Conservation (phyloP, 1,139 yeast genomes). For the Suhomyces kunorum region DNA sequence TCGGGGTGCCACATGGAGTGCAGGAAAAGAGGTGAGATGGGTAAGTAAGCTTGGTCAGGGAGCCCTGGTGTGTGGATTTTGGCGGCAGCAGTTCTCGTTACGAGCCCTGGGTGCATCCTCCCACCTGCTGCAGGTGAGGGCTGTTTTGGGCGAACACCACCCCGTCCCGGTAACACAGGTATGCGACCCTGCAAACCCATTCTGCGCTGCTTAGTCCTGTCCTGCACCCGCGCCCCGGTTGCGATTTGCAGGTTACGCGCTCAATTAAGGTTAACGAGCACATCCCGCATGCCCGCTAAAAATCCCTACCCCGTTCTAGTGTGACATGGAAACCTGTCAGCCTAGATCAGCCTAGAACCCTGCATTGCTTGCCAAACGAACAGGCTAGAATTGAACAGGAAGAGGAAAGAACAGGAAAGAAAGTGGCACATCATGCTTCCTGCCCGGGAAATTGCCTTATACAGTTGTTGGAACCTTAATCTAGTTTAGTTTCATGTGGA, state of each 20-base stretch:
- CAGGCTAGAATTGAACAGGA: too few species aligned
- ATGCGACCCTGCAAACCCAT: neutral
- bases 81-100: neutral
- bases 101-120: constrained; percentile 1
- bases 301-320: neutral
- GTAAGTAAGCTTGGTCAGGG: too few species aligned
- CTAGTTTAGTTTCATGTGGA: too few species aligned
- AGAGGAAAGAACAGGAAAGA: too few species aligned
- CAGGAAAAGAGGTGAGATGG: constrained; percentile 4
- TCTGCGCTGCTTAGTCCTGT: neutral
- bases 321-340: neutral
- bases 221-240: constrained; percentile 1
- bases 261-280: constrained; percentile 1
- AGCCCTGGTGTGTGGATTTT: constrained; percentile 1
- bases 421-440: too few species aligned
- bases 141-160: constrained; percentile 1
- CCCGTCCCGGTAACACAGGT: constrained; percentile 4
- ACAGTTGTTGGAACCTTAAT: too few species aligned
- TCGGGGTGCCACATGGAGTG: constrained; percentile 1
- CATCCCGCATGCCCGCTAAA: neutral
- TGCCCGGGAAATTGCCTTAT: too few species aligned
- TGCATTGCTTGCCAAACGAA: too few species aligned
- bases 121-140: neutral
- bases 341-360: too few species aligned
- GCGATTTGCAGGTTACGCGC: constrained; percentile 3